phyloP scores from a whole-genome alignment of 1,139 yeast genomes.

The Pichia sorboxylosa region DNA sequence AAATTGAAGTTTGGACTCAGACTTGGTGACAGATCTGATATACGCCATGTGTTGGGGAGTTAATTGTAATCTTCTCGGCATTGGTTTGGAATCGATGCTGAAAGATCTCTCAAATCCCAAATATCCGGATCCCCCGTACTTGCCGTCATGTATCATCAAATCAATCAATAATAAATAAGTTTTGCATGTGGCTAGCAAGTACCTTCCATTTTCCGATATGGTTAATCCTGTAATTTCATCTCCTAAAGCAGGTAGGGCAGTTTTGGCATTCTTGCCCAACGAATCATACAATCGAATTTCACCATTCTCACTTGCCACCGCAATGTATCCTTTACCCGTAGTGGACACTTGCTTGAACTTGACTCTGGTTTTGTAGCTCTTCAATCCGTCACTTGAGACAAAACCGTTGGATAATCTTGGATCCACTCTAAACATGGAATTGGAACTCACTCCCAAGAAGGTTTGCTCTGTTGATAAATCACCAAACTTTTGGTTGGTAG shows the following conservation, averaged over 20 bases:
- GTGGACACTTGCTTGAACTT: constrained; percentile 57
- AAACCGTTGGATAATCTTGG: constrained; percentile 56
- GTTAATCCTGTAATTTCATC: constrained; percentile 59
- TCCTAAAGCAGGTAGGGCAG: constrained; percentile 71
- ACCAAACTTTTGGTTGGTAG: constrained; percentile 60
- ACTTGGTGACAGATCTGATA: constrained; percentile 40
- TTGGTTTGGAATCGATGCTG: constrained; percentile 54
- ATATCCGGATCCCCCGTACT: constrained; percentile 44
- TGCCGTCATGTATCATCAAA: constrained; percentile 48
- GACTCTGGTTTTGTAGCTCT: constrained; percentile 41
- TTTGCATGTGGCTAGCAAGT: constrained; percentile 71
- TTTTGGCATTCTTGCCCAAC: constrained; percentile 64
- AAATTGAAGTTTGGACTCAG: constrained; percentile 37
- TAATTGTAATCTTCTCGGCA: constrained; percentile 55
- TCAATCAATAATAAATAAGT: constrained; percentile 62
- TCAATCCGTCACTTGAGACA: constrained; percentile 42
- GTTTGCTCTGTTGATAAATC: constrained; percentile 67
- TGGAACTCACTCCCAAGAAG: constrained; percentile 54
- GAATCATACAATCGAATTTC: constrained; percentile 63
- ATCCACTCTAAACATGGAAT: constrained; percentile 62
- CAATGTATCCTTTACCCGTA: constrained; percentile 62
- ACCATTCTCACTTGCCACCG: constrained; percentile 67
- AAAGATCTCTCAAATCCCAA: constrained; percentile 60
- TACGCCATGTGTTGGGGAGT: constrained; percentile 63
- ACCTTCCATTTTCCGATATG: constrained; percentile 68